phyloP scores from a whole-genome alignment of 78 protist genomes.

The Corallochytrium limacisporum region DNA sequence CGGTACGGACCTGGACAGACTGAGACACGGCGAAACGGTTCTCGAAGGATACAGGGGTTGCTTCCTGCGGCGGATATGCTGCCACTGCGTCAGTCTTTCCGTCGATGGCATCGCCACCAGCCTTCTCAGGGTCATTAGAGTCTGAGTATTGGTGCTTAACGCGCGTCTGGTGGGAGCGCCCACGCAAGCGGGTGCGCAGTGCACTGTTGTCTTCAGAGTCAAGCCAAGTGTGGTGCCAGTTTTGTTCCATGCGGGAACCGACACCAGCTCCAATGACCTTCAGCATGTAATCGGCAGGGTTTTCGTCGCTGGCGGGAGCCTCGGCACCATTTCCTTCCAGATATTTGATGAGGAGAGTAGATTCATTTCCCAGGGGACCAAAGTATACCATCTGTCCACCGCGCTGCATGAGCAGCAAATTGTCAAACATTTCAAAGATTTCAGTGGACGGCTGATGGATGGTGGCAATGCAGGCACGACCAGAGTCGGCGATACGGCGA shows the following conservation, averaged over 20 bases:
- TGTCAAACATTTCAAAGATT: slow-evolving; percentile 46
- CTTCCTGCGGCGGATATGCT: no score
- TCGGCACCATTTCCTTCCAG: slow-evolving; percentile 27
- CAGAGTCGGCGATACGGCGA: slow-evolving; percentile 27
- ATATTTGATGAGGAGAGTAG: slow-evolving; percentile 15
- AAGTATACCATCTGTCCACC: slow-evolving; percentile 9
- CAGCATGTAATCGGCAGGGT: slow-evolving; percentile 51
- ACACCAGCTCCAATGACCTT: slow-evolving; percentile 50
- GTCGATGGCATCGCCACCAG: no score
- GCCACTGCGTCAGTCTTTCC: no score
- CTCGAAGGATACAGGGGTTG: no score
- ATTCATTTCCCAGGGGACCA: slow-evolving; percentile 20
- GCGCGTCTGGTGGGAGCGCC: no score
- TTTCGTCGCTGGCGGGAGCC: slow-evolving; percentile 18
- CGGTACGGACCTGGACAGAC: no score
- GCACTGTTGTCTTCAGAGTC: no score
- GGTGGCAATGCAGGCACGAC: slow-evolving; percentile 32
- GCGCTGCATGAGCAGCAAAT: slow-evolving; percentile 2
- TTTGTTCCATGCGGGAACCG: slow-evolving; percentile 11
- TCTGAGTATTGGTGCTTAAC: no score
- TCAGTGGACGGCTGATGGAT: slow-evolving; percentile 77
- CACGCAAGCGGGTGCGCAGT: no score
- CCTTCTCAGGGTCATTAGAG: no score
- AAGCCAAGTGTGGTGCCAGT: slow-evolving; percentile 42
- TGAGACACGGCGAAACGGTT: no score